These are phyloP conservation scores for Rachicladosporium sp. DNA, from an alignment of 2,329 filamentous ascomycete genomes.

Conservation along the genomic window DNA sequence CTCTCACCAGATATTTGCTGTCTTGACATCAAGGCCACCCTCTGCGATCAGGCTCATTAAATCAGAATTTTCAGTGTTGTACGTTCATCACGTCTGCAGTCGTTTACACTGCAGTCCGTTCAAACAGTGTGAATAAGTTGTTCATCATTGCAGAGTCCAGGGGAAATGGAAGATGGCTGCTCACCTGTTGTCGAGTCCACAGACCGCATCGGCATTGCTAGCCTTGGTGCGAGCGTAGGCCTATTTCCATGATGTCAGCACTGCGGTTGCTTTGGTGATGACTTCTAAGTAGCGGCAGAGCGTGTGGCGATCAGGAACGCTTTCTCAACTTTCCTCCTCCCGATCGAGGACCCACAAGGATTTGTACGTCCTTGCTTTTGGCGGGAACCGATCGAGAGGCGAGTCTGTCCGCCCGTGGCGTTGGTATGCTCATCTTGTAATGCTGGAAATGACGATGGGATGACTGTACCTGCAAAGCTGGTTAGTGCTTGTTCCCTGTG, in stretches of 20 bases:
- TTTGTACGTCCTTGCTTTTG: constrained; percentile 51
- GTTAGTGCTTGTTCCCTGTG: constrained; percentile 21
- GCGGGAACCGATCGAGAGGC: constrained; percentile 40
- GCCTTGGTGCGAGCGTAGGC: constrained; percentile 7
- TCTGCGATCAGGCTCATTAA: constrained; percentile 49
- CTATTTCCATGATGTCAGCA: constrained; percentile 2
- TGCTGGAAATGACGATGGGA: constrained; percentile 14
- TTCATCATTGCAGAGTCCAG: constrained; percentile 45
- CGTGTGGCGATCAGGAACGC: constrained; percentile 47
- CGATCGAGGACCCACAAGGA: constrained; percentile 42
- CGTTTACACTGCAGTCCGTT: constrained; percentile 40
- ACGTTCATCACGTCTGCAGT: constrained; percentile 40
- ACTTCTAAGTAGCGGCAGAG: background rate
- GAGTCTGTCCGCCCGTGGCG: constrained; percentile 57
- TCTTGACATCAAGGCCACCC: constrained; percentile 1
- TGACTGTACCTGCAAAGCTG: constrained; percentile 11
- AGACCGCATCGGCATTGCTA: no score
- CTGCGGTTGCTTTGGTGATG: constrained; percentile 4
- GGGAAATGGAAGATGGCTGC: constrained; percentile 2
- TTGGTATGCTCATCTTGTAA: constrained; percentile 50
- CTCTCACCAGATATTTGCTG: background rate
- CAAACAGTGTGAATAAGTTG: constrained; percentile 60
- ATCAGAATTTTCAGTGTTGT: constrained; percentile 57
- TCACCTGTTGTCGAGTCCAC: constrained; percentile 6
- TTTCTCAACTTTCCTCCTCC: constrained; percentile 54